Base-by-base conservation (phyloP, 768 basidiomycete genomes). In the Candolleomyces eurysporus region DNA sequence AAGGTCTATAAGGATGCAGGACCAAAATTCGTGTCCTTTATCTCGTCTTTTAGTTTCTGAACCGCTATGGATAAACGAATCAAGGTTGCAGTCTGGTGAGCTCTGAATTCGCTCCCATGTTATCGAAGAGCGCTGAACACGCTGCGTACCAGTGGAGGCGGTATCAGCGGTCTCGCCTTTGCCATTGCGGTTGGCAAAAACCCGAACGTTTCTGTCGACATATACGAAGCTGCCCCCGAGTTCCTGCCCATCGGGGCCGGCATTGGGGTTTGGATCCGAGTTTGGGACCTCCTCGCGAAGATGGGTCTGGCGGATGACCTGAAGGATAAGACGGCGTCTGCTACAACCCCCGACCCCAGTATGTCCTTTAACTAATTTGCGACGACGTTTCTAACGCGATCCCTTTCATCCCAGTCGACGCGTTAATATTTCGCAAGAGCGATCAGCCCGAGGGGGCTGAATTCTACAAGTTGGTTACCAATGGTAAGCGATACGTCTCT, bases 221-320 rank as follows among this genome's bases (percentile, higher is more conserved):
- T 82, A 9, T 83, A 78, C 63, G 81, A 83, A 59, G 71, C 77
- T 11, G 70, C 79, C 4, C 64, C 75, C 0, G 66, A 68, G 39
- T 73, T 83, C 45, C 71, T 74, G 3, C 76, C 78, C 39, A 69
- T 79, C 42, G 82, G 82, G 5, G 81, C 80, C 17, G 81, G 81
- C 0, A 75, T 83, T 46, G 71, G 67, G 0, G 63, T 80, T 5
- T 81, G 74, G 74, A 75, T 72, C 7, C 73, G 79, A 32, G 69
- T 76, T 14, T 79, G 78, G 78, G 75, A 78, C 31, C 72, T 81
- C 6, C 62, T 83, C 31, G 68, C 71, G 26, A 65, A 69, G 2
- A 67, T 83, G 9, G 82, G 79, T 0, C 57, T 84, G 42, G 73
- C 72, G 14, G 71, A 77, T 7, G 78, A 75, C 40, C 64, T 75